Percentiles rank a stretch among this genome's conserved stretches.
Conservation (phyloP, 768 basidiomycete species). For the Pholiota conissans region DNA sequence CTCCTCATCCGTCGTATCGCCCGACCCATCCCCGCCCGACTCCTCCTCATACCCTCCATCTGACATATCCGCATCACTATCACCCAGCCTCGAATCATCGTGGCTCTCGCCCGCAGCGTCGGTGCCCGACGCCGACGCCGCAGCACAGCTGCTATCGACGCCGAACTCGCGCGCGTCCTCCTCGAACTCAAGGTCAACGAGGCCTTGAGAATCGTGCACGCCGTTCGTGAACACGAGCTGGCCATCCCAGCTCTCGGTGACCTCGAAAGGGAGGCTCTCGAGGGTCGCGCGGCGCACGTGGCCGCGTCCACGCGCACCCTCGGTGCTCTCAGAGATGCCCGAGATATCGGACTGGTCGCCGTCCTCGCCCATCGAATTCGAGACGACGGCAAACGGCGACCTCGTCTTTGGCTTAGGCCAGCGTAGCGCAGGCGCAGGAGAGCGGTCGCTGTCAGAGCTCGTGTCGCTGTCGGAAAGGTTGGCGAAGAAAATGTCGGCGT, state of each 20-base stretch:
- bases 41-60: conserved; percentile 50
- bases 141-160: conserved; percentile 20
- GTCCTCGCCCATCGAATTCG: conserved; percentile 41
- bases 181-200: conserved; percentile 73
- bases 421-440: background rate
- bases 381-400: conserved; percentile 13
- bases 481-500: conserved; percentile 83
- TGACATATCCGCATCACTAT: conserved; percentile 9
- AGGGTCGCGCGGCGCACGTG: conserved; percentile 27
- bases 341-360: conserved; percentile 46
- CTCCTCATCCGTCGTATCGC: conserved; percentile 81
- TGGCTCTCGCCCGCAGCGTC: conserved; percentile 9
- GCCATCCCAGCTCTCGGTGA: conserved; percentile 75
- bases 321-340: conserved; percentile 12
- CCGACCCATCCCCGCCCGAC: conserved; percentile 39
- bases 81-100: background rate
- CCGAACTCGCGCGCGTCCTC: conserved; percentile 52
- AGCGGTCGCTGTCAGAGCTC: conserved; percentile 18
- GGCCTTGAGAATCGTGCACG: conserved; percentile 50
- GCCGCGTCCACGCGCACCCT: conserved; percentile 28
- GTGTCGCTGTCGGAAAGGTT: conserved; percentile 63
- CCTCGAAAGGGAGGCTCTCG: conserved; percentile 57
- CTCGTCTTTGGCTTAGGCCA: background rate
- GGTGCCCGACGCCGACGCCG: background rate
- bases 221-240: conserved; percentile 73